A percentile compares a stretch with the other conserved stretches of the same genome.
phyloP scores from a whole-genome alignment of 768 basidiomycete genomes.

The Rhizopogon vesiculosus region DNA sequence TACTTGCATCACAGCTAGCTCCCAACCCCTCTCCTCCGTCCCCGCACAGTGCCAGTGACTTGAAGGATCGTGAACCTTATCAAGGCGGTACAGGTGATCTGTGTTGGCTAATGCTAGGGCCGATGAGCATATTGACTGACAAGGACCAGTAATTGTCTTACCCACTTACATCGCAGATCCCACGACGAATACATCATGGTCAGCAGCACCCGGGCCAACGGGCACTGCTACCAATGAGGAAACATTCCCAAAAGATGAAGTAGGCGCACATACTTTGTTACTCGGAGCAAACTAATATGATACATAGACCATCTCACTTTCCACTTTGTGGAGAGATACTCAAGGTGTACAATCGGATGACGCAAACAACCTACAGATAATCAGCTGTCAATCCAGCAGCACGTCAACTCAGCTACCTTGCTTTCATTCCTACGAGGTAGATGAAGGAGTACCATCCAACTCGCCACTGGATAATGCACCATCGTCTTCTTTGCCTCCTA shows the following conservation, averaged over 20 bases:
- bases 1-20: background rate
- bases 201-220: background rate
- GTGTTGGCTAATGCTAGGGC: background rate
- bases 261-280: background rate
- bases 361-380: background rate
- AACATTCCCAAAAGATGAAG: background rate
- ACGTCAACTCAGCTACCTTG: background rate
- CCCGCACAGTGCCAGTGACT: background rate
- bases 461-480: conserved; percentile 1
- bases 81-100: background rate
- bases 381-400: background rate
- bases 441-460: background rate
- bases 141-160: background rate
- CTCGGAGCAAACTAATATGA: background rate
- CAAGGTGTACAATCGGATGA: background rate
- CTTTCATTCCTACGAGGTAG: background rate
- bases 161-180: background rate
- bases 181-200: background rate
- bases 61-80: background rate
- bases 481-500: conserved; percentile 29
- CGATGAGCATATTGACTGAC: background rate
- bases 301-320: background rate
- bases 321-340: background rate
- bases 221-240: background rate
- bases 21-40: background rate